Percentiles rank a stretch among this genome's conserved stretches.
Evolutionary conservation across 306 rosid species (phyloP).

Genomic region (Sechiopsis laciniata): DNA sequence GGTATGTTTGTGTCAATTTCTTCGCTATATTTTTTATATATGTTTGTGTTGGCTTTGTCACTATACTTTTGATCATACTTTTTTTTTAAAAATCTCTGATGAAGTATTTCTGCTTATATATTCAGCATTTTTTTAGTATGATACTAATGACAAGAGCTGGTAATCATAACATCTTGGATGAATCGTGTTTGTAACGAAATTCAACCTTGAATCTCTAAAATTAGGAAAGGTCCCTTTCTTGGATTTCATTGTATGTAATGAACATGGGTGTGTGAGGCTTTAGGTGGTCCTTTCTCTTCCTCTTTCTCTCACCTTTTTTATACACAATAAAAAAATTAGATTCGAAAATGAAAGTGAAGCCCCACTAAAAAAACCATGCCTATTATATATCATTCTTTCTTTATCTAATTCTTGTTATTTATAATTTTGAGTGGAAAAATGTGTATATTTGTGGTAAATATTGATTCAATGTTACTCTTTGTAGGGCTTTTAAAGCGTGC

Average conservation of each 20-base stretch:
- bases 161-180: background rate
- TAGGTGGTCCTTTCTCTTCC: conserved; percentile 14
- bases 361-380: conserved; percentile 21
- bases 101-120: background rate
- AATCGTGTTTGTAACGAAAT: too few species aligned
- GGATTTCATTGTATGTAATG: conserved; percentile 13
- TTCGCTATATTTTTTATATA: too few species aligned
- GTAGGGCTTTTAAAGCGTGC: conserved; percentile 24
- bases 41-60: too few species aligned
- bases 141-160: background rate
- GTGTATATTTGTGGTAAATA: conserved; percentile 18
- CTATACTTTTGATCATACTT: background rate
- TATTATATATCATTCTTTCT: background rate
- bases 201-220: too few species aligned
- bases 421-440: background rate
- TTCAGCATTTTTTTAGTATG: background rate
- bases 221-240: conserved; percentile 13
- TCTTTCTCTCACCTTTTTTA: conserved; percentile 8
- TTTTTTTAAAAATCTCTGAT: background rate
- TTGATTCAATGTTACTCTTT: conserved; percentile 10
- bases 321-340: conserved; percentile 12
- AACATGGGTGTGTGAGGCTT: conserved; percentile 16
- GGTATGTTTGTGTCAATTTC: too few species aligned
- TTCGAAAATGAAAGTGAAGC: conserved; percentile 23
- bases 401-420: background rate